Conservation (phyloP, 2,329 filamentous ascomycete genomes). For the Venturia carpophila region DNA sequence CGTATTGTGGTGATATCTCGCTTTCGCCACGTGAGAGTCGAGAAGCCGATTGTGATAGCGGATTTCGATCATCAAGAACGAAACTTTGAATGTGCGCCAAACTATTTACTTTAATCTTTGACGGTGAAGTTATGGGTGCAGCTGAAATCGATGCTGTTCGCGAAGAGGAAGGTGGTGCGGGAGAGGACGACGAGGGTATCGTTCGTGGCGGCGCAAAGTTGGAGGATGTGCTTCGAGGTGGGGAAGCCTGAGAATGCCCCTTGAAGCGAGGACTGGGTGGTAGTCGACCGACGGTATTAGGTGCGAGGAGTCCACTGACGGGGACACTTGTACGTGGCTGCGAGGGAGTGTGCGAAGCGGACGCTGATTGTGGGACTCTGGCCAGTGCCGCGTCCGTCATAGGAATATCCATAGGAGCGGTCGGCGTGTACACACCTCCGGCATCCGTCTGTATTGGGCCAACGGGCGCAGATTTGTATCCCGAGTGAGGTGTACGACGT, state of each 20-base stretch:
- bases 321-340: conserved; percentile 21
- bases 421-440: not conserved
- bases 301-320: conserved; percentile 19
- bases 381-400: conserved; percentile 31
- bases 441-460: conserved; percentile 25
- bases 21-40: conserved; percentile 35
- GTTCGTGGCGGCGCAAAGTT: conserved; percentile 20
- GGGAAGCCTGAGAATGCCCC: conserved; percentile 25
- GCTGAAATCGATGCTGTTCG: conserved; percentile 20
- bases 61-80: conserved; percentile 65
- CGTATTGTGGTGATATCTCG: conserved; percentile 59
- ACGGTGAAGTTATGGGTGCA: conserved; percentile 39
- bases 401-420: conserved; percentile 23
- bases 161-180: conserved; percentile 36
- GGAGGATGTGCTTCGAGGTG: conserved; percentile 21
- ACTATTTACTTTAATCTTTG: conserved; percentile 72
- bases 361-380: conserved; percentile 12
- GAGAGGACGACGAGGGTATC: conserved; percentile 26
- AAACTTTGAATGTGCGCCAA: conserved; percentile 87
- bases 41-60: conserved; percentile 34
- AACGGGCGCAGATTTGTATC: conserved; percentile 26
- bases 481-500: conserved; percentile 22
- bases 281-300: not conserved
- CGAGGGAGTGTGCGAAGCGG: conserved; percentile 4
- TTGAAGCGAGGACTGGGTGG: conserved; percentile 30